Conservation (phyloP, 805 yeast species). For the Wickerhamomyces queroliae region DNA sequence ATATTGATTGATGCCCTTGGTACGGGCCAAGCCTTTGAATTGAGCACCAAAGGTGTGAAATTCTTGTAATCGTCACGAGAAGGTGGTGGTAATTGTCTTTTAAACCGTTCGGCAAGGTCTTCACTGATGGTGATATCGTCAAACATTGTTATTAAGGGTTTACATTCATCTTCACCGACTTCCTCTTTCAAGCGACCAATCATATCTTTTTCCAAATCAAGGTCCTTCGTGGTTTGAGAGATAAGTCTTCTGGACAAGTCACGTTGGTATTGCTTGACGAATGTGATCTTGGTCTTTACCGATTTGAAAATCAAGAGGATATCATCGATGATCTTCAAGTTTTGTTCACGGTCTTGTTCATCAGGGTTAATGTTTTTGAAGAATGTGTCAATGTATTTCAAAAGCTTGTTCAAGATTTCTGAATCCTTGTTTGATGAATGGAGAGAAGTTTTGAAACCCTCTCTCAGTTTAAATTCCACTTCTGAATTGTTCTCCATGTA, state of each 20-base stretch:
- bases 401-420: conserved; percentile 8
- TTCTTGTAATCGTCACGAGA: background rate
- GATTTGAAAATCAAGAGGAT: conserved; percentile 15
- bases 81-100: background rate
- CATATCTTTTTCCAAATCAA: conserved; percentile 7
- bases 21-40: conserved; percentile 15
- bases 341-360: conserved; percentile 2
- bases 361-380: conserved; percentile 5
- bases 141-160: conserved; percentile 14
- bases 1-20: conserved; percentile 4
- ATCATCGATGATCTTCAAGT: conserved; percentile 6
- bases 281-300: conserved; percentile 15
- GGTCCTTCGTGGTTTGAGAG: conserved; percentile 4
- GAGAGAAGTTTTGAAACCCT: conserved; percentile 14
- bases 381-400: conserved; percentile 15
- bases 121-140: conserved; percentile 10
- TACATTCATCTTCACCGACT: conserved; percentile 10
- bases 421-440: conserved; percentile 2
- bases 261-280: conserved; percentile 13
- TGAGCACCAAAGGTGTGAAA: conserved; percentile 17
- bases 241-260: conserved; percentile 18
- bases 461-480: conserved; percentile 16
- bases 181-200: conserved; percentile 8
- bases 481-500: conserved; percentile 7
- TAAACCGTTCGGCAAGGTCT: background rate